Evolutionary conservation across 352 stramenopile genomes (phyloP).

Genomic region (Phytophthora pseudosyringae): DNA sequence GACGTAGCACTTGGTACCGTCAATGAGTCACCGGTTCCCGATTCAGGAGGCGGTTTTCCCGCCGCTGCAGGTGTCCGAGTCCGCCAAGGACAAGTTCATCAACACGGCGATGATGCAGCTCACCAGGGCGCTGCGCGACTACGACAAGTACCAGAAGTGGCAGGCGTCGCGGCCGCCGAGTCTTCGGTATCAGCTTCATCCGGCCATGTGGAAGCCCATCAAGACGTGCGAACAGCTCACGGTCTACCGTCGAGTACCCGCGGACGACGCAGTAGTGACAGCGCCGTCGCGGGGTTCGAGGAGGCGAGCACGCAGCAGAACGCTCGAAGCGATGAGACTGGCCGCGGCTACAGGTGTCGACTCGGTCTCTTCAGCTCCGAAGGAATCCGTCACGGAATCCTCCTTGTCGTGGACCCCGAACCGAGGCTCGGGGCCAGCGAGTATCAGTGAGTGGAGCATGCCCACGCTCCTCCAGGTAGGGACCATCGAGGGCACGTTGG

Average conservation of each 20-base stretch:
- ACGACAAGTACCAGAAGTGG: constrained; percentile 46
- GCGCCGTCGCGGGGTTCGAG: constrained; percentile 17
- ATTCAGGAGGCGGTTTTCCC: constrained; percentile 49
- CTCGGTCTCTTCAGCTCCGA: constrained; percentile 30
- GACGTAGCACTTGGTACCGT: too few relatives aligned
- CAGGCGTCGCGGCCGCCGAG: constrained; percentile 39
- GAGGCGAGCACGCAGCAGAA: constrained; percentile 38
- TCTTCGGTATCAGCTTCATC: constrained; percentile 47
- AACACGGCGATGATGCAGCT: constrained; percentile 41
- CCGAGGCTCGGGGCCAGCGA: constrained; percentile 12
- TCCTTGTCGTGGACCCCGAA: constrained; percentile 21
- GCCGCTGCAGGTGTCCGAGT: constrained; percentile 33
- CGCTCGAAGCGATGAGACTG: constrained; percentile 32
- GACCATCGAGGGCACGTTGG: constrained; percentile 49
- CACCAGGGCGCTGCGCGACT: constrained; percentile 40
- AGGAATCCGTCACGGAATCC: constrained; percentile 22
- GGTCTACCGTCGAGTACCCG: constrained; percentile 41
- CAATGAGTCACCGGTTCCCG: constrained; percentile 44
- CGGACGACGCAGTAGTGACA: constrained; percentile 27
- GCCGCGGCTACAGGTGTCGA: constrained; percentile 10
- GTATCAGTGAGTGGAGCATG: constrained; percentile 37
- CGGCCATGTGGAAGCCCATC: constrained; percentile 46
- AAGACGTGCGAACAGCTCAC: constrained; percentile 53
- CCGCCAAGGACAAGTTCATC: constrained; percentile 34
- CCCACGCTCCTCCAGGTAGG: constrained; percentile 46